phyloP scores from a whole-genome alignment of 2,329 filamentous ascomycete species.

The Trichoderma breve region DNA sequence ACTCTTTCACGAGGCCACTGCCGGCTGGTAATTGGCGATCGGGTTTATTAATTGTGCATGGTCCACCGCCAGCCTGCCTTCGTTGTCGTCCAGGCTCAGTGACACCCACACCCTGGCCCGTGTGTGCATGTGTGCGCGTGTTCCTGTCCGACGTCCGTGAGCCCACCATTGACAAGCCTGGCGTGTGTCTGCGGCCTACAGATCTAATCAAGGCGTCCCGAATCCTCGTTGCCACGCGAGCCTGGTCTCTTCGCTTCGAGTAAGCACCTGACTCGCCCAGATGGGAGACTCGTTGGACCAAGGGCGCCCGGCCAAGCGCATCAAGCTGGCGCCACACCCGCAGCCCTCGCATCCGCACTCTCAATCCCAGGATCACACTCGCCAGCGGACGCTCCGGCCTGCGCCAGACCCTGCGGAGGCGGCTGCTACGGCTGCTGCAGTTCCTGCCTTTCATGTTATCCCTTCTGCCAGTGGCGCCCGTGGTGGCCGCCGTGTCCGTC shows the following conservation, averaged over 20 bases:
- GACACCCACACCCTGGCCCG: constrained; percentile 1
- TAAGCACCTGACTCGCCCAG: constrained; percentile 4
- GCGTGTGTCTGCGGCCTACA: neutral
- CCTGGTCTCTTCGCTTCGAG: neutral
- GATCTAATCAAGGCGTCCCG: neutral
- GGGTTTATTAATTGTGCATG: neutral
- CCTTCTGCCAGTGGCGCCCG: neutral
- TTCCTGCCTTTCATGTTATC: neutral
- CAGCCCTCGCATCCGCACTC: neutral
- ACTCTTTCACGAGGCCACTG: neutral
- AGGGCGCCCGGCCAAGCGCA: constrained; percentile 26
- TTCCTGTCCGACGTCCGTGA: neutral
- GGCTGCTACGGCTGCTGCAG: neutral
- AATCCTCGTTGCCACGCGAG: neutral
- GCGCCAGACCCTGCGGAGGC: neutral
- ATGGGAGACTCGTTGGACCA: constrained; percentile 23
- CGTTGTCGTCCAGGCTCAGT: neutral
- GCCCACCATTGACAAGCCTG: neutral
- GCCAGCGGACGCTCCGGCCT: neutral
- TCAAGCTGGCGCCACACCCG: constrained; percentile 22
- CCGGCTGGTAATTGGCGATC: neutral
- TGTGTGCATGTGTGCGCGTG: constrained; percentile 5
- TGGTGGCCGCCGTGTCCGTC: neutral
- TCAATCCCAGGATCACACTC: neutral
- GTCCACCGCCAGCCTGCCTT: neutral